Percentiles rank a stretch among this genome's conserved stretches.
Conservation (phyloP, 768 basidiomycete species). For the Sistotremastrum niveocremeum region DNA sequence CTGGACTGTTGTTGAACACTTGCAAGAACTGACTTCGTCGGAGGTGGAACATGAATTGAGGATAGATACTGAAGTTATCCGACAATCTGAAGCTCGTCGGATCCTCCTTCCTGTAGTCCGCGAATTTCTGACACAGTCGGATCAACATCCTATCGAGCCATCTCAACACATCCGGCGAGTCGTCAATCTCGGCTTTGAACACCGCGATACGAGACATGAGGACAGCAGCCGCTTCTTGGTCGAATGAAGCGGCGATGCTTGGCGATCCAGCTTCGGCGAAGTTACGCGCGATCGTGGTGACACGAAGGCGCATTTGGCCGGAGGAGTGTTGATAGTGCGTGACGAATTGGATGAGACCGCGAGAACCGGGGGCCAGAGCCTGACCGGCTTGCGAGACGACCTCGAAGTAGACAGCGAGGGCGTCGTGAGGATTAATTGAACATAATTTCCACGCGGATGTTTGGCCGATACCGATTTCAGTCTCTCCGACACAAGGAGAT, state of each 20-base stretch:
- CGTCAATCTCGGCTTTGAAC: conserved; percentile 98
- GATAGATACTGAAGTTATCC: conserved; percentile 98
- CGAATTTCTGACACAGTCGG: conserved; percentile 96
- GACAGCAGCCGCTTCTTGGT: conserved; percentile 96
- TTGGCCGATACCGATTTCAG: conserved; percentile 96
- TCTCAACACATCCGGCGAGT: conserved; percentile 87
- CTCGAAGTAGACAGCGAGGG: conserved; percentile 92
- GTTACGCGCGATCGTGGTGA: conserved; percentile 96
- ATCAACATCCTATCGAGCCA: conserved; percentile 99
- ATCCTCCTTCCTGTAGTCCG: conserved; percentile 97
- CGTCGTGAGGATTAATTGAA: conserved; percentile 72
- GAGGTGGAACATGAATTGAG: conserved; percentile 99
- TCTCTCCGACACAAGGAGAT: conserved; percentile 92
- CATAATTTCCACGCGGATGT: conserved; percentile 99
- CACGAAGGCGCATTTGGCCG: conserved; percentile 87
- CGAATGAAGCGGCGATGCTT: conserved; percentile 84
- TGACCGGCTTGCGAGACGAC: conserved; percentile 96
- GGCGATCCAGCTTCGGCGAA: conserved; percentile 97
- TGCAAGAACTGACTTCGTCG: conserved; percentile 96
- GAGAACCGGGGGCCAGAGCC: conserved; percentile 74
- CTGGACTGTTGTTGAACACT: conserved; percentile 99
- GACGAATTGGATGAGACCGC: conserved; percentile 94
- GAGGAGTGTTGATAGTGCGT: conserved; percentile 97
- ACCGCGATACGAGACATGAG: conserved; percentile 98
- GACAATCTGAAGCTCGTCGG: conserved; percentile 83